Percentiles rank a stretch among this genome's conserved stretches.
Conservation (phyloP, 1,139 yeast genomes). For the Pichia sp. region DNA sequence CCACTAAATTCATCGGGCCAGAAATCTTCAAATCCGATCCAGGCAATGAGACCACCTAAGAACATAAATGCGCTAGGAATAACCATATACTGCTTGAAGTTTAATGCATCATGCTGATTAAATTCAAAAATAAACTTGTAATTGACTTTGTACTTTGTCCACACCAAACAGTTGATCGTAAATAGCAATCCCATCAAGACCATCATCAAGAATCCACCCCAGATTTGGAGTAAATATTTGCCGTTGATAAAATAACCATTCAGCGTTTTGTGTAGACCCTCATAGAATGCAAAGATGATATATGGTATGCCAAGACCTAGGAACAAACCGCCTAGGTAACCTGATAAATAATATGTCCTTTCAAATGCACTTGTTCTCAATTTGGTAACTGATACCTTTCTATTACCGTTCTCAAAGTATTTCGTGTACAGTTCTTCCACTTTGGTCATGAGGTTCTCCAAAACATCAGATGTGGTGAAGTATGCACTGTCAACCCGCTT, state of each 20-base stretch:
- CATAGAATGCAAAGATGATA: constrained; percentile 42
- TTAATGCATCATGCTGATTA: constrained; percentile 61
- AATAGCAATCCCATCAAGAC: constrained; percentile 55
- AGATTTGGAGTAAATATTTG: constrained; percentile 62
- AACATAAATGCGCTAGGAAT: constrained; percentile 56
- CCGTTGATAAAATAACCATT: constrained; percentile 43
- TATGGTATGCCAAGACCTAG: constrained; percentile 70
- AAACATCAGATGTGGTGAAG: constrained; percentile 57
- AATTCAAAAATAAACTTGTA: constrained; percentile 91
- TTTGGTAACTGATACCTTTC: constrained; percentile 69
- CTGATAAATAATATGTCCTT: constrained; percentile 34
- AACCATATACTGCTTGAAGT: constrained; percentile 56
- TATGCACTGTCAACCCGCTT: constrained; percentile 46
- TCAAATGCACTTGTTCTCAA: constrained; percentile 44
- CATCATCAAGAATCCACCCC: constrained; percentile 84
- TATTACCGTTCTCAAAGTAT: constrained; percentile 66
- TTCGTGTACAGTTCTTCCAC: constrained; percentile 64
- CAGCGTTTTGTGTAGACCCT: constrained; percentile 38
- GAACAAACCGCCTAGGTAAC: constrained; percentile 55
- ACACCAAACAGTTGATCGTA: constrained; percentile 61
- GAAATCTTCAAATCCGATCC: constrained; percentile 70
- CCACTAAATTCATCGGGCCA: constrained; percentile 60
- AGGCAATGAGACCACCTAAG: constrained; percentile 51
- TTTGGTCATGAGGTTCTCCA: constrained; percentile 54
- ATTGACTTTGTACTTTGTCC: constrained; percentile 72